These are phyloP conservation scores for Plicaturopsis crispa DNA, from an alignment of 768 basidiomycete genomes.

Conservation along the genomic window DNA sequence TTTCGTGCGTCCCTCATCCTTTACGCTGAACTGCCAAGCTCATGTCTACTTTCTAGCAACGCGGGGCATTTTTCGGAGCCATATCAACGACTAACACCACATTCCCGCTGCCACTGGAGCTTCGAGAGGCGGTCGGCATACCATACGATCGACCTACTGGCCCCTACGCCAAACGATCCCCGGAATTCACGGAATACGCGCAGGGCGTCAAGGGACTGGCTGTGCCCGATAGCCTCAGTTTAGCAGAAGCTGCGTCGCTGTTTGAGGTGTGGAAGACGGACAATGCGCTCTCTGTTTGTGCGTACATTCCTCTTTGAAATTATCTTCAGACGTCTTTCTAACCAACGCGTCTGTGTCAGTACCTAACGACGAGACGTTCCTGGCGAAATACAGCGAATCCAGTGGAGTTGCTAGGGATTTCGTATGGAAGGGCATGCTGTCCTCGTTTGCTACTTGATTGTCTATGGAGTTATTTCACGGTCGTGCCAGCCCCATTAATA, in stretches of 20 bases:
- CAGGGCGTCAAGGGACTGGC: constrained; percentile 41
- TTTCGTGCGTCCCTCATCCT: constrained; percentile 44
- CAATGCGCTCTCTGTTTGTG: constrained; percentile 44
- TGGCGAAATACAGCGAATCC: constrained; percentile 72
- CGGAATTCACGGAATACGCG: constrained; percentile 43
- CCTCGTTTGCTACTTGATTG: constrained; percentile 8
- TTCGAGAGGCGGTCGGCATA: constrained; percentile 53
- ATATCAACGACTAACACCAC: constrained; percentile 53
- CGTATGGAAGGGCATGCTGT: constrained; percentile 56
- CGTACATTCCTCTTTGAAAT: constrained; percentile 13
- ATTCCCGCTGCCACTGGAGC: constrained; percentile 53
- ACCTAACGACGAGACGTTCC: constrained; percentile 62
- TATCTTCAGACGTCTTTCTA: not conserved
- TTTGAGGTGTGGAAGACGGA: constrained; percentile 74
- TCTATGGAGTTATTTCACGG: too few relatives aligned
- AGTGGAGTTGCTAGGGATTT: constrained; percentile 77
- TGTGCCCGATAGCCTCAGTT: constrained; percentile 50
- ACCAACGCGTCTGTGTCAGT: constrained; percentile 15
- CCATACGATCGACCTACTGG: constrained; percentile 32
- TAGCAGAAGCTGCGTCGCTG: constrained; percentile 64
- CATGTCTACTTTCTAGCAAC: constrained; percentile 31
- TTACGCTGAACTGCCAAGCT: not conserved
- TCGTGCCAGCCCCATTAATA: too few relatives aligned
- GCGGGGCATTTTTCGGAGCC: constrained; percentile 69
- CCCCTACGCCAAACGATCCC: constrained; percentile 50